Conservation (phyloP, 2,329 filamentous ascomycete species). For the Exophiala oligosperma region DNA sequence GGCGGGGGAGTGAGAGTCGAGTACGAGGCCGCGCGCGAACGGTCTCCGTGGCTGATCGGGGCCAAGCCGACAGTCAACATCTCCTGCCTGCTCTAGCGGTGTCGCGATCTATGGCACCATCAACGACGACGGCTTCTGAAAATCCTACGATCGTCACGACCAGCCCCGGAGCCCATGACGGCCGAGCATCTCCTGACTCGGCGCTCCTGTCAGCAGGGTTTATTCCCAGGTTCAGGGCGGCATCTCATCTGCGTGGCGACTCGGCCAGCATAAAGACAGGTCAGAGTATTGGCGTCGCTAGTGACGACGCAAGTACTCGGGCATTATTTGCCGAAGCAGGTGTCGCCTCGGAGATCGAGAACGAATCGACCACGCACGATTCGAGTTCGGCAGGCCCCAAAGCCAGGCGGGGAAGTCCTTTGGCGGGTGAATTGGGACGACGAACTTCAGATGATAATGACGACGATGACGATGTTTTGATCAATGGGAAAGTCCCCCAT, state of each 20-base stretch:
- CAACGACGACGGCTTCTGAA: neutral
- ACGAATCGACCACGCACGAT: neutral
- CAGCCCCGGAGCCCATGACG: neutral
- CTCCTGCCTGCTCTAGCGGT: neutral
- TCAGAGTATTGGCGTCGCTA: slow-evolving; percentile 9
- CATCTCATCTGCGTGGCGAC: slow-evolving; percentile 23
- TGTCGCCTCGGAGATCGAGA: slow-evolving; percentile 12
- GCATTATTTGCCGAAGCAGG: slow-evolving; percentile 28
- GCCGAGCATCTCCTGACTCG: slow-evolving; percentile 7
- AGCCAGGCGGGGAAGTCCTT: slow-evolving; percentile 12
- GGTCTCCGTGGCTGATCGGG: slow-evolving; percentile 24
- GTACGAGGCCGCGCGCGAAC: slow-evolving; percentile 20
- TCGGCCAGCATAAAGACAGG: slow-evolving; percentile 24
- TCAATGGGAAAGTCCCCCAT: neutral
- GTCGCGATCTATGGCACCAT: neutral
- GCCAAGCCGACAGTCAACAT: slow-evolving; percentile 21
- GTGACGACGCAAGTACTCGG: slow-evolving; percentile 25
- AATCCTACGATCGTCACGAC: neutral
- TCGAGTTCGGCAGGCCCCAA: neutral
- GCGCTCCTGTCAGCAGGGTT: slow-evolving; percentile 19
- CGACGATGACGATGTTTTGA: neutral
- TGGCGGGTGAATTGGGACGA: slow-evolving; percentile 6
- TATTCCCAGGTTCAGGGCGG: slow-evolving; percentile 25
- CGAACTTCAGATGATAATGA: slow-evolving; percentile 6
- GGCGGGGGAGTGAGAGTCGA: slow-evolving; percentile 5